Conservation (phyloP, 1,284 basidiomycete species). For the Cryptococcus wingfieldii region DNA sequence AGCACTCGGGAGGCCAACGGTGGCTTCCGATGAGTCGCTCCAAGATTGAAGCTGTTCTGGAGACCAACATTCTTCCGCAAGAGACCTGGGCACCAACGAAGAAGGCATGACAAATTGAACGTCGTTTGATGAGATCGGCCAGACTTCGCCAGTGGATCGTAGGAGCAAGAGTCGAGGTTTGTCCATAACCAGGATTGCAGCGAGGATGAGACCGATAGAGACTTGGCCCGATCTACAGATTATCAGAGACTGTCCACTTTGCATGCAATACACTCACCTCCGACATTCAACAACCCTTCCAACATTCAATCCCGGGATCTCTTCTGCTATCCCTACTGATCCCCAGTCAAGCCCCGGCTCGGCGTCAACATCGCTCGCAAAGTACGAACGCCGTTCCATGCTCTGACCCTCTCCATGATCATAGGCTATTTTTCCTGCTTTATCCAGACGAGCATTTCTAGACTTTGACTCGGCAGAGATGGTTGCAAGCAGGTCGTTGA, state of each 20-base stretch:
- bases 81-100: constrained; percentile 21
- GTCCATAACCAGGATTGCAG: constrained; percentile 24
- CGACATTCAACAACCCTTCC: constrained; percentile 39
- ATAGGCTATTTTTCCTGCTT: constrained; percentile 11
- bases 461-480: no score
- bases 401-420: constrained; percentile 8
- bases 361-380: constrained; percentile 14
- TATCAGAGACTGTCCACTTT: not conserved
- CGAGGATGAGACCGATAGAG: constrained; percentile 36
- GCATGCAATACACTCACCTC: constrained; percentile 21
- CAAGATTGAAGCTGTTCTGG: constrained; percentile 25
- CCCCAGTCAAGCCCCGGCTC: constrained; percentile 16
- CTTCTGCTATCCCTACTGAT: constrained; percentile 10
- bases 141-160: constrained; percentile 35
- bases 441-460: constrained; percentile 6
- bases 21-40: constrained; percentile 8
- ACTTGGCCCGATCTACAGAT: constrained; percentile 19
- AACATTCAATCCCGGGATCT: constrained; percentile 22
- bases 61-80: constrained; percentile 27
- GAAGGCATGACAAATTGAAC: constrained; percentile 46
- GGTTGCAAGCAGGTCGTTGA: no score
- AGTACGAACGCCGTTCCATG: constrained; percentile 22
- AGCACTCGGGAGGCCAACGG: constrained; percentile 16
- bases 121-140: constrained; percentile 39
- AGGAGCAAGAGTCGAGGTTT: constrained; percentile 35